Evolutionary conservation across 768 basidiomycete species (phyloP).

Genomic region (Pisolithus albus): DNA sequence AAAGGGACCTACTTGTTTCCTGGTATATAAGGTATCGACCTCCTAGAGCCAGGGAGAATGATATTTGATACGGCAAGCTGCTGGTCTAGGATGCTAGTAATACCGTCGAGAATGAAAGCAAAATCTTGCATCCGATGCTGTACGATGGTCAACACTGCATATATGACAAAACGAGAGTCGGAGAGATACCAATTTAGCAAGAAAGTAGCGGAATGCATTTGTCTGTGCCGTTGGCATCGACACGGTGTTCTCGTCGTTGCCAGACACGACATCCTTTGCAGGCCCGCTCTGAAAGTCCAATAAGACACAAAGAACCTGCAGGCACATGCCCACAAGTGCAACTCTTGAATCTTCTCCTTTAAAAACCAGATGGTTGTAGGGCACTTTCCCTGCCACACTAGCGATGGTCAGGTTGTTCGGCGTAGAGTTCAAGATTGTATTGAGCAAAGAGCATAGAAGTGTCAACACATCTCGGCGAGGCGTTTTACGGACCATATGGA

Average conservation of each 20-base stretch:
- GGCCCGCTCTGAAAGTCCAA: constrained; percentile 77
- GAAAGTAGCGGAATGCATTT: constrained; percentile 88
- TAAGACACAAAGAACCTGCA: constrained; percentile 72
- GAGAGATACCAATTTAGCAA: constrained; percentile 83
- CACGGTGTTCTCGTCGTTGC: constrained; percentile 36
- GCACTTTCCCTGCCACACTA: constrained; percentile 69
- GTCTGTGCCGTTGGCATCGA: constrained; percentile 54
- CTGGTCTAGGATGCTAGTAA: constrained; percentile 61
- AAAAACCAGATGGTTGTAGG: constrained; percentile 86
- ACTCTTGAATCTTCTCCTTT: constrained; percentile 80
- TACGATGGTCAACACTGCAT: constrained; percentile 7
- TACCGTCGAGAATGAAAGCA: constrained; percentile 71
- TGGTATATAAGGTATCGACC: constrained; percentile 71
- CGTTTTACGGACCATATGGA: constrained; percentile 70
- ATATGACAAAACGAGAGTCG: not conserved
- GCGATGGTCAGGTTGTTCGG: constrained; percentile 49
- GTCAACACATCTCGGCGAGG: constrained; percentile 83
- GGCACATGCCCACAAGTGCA: constrained; percentile 62
- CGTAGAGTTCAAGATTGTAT: constrained; percentile 74
- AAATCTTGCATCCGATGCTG: constrained; percentile 92
- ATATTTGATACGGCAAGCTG: constrained; percentile 70
- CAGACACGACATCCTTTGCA: constrained; percentile 49
- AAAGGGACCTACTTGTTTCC: constrained; percentile 65
- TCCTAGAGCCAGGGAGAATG: constrained; percentile 79
- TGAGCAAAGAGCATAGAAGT: constrained; percentile 86